These are phyloP conservation scores for Metschnikowia rubicola DNA, from an alignment of 805 yeast genomes.

Conservation along the genomic window DNA sequence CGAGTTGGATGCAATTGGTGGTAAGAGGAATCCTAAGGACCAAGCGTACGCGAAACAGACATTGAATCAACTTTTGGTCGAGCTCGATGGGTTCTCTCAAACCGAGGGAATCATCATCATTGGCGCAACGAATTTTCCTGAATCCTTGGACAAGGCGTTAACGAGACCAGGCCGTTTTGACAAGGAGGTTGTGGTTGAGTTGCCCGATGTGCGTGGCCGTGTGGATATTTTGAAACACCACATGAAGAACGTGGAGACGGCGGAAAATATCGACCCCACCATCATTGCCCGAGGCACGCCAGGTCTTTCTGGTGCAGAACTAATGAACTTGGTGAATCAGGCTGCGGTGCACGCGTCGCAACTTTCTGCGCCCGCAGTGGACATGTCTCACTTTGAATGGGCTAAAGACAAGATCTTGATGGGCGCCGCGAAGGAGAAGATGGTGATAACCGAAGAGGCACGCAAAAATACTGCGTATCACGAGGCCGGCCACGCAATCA, in stretches of 20 bases:
- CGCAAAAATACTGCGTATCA: conserved; percentile 94
- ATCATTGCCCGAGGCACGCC: conserved; percentile 96
- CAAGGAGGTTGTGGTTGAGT: conserved; percentile 88
- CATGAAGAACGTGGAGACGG: conserved; percentile 83
- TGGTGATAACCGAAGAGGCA: conserved; percentile 95
- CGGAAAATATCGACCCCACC: conserved; percentile 81
- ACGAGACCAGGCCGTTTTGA: conserved; percentile 99
- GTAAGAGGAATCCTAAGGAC: conserved; percentile 94
- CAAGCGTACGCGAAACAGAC: conserved; percentile 99
- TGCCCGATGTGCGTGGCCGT: conserved; percentile 98
- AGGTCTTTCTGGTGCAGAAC: conserved; percentile 97
- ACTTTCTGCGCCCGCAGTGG: conserved; percentile 83
- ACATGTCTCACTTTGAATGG: conserved; percentile 94
- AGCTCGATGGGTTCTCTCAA: conserved; percentile 92
- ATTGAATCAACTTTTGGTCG: conserved; percentile 90
- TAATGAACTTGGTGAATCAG: conserved; percentile 92
- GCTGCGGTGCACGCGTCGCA: conserved; percentile 98
- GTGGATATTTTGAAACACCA: conserved; percentile 88
- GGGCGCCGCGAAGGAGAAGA: conserved; percentile 97
- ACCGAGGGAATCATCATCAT: conserved; percentile 90
- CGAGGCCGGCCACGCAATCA: conserved; percentile 99
- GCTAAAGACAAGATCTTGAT: conserved; percentile 96
- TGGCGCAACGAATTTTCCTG: conserved; percentile 99
- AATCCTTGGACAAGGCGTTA: conserved; percentile 90
- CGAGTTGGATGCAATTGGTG: conserved; percentile 98